Conservation (phyloP, 2,329 filamentous ascomycete genomes). For the Chaetomium strumarium region DNA sequence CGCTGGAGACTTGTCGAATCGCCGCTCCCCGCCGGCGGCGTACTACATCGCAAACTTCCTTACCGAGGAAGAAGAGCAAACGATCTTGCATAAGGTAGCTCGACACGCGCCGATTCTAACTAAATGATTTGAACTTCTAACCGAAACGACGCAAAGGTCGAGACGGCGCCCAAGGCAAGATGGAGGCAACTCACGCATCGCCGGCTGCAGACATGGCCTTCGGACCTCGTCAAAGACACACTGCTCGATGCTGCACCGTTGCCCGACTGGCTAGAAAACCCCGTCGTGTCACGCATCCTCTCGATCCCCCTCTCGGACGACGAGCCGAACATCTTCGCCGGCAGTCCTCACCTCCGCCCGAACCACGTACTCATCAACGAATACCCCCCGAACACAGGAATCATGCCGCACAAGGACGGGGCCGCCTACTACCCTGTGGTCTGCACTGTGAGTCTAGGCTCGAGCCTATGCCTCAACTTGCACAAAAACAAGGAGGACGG, state of each 20-base stretch:
- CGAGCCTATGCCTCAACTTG: constrained; percentile 71
- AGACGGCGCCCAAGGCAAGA: constrained; percentile 61
- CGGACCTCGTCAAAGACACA: constrained; percentile 69
- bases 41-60: constrained; percentile 90
- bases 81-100: constrained; percentile 63
- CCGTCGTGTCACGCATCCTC: constrained; percentile 58
- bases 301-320: constrained; percentile 39
- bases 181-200: constrained; percentile 89
- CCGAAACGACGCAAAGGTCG: constrained; percentile 42
- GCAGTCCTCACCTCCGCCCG: constrained; percentile 67
- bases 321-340: constrained; percentile 43
- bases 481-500: constrained; percentile 58
- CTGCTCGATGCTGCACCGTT: constrained; percentile 64
- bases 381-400: constrained; percentile 82
- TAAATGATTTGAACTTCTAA: constrained; percentile 38
- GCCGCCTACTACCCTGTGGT: constrained; percentile 81
- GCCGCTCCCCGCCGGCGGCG: constrained; percentile 50
- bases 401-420: constrained; percentile 96
- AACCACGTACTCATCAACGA: constrained; percentile 96
- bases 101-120: constrained; percentile 23
- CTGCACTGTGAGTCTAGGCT: constrained; percentile 82
- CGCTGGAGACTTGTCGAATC: constrained; percentile 49
- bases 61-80: constrained; percentile 63
- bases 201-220: constrained; percentile 86
- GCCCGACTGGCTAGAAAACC: constrained; percentile 67